phyloP scores from a whole-genome alignment of 108 stramenopile species.

The Nannochloropsis salina region DNA sequence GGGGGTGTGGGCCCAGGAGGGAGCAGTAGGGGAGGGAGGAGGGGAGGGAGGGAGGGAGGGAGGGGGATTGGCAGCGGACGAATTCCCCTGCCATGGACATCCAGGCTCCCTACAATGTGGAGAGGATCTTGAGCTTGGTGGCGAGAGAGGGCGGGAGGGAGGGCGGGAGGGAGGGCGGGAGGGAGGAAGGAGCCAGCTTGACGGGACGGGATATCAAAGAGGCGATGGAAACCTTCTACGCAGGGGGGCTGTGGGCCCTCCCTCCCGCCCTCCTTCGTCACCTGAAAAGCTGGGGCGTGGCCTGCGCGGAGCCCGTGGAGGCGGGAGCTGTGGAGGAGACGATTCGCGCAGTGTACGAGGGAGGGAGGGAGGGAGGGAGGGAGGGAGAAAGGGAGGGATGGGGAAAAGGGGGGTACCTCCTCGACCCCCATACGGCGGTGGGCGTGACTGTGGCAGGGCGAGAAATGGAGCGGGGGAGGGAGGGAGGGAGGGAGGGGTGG shows the following conservation, averaged over 20 bases:
- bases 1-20: constrained; percentile 4
- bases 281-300: not conserved
- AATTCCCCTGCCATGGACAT: constrained; percentile 23
- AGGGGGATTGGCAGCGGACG: not conserved
- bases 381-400: no score
- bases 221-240: constrained; percentile 14
- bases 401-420: not conserved
- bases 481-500: not conserved
- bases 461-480: not conserved
- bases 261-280: constrained; percentile 4
- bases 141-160: not conserved
- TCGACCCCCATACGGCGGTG: constrained; percentile 26
- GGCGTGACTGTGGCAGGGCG: constrained; percentile 3
- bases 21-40: no score
- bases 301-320: not conserved
- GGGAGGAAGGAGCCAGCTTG: not conserved
- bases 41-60: not conserved
- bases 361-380: not conserved
- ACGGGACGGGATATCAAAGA: not conserved
- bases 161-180: not conserved
- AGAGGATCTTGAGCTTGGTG: not conserved
- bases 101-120: not conserved
- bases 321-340: not conserved
- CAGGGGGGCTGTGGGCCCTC: not conserved
- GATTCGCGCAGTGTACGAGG: not conserved